Evolutionary conservation across 371 early-diverging fungal genomes (phyloP).

Genomic region (Circinella minor): DNA sequence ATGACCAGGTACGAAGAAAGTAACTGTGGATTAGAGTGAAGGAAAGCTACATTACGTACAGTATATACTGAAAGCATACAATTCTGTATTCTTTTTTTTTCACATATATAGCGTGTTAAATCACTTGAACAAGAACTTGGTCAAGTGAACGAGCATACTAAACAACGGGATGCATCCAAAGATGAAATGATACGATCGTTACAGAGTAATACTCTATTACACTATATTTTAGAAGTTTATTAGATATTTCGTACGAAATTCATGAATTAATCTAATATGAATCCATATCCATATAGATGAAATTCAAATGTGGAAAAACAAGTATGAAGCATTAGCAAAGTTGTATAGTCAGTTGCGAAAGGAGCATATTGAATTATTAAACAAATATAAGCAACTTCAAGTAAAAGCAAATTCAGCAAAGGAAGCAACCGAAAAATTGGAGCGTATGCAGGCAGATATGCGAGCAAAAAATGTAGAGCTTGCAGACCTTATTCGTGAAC

Average conservation of each 20-base stretch:
- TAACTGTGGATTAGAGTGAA: background rate
- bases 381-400: constrained; percentile 83
- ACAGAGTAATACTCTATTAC: constrained; percentile 59
- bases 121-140: constrained; percentile 84
- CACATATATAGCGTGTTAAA: constrained; percentile 53
- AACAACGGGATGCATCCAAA: constrained; percentile 73
- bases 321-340: constrained; percentile 91
- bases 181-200: constrained; percentile 77
- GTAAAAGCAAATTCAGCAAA: constrained; percentile 81
- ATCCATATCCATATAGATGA: constrained; percentile 48
- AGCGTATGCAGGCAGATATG: constrained; percentile 79
- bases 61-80: too few relatives aligned
- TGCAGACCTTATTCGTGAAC: constrained; percentile 83
- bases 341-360: constrained; percentile 95
- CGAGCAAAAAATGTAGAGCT: constrained; percentile 80
- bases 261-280: too few relatives aligned
- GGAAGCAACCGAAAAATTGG: constrained; percentile 77
- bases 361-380: constrained; percentile 92
- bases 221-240: background rate
- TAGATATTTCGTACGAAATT: too few relatives aligned
- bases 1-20: constrained; percentile 62
- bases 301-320: constrained; percentile 87
- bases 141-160: constrained; percentile 69
- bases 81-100: constrained; percentile 7
- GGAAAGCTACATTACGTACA: too few relatives aligned